Base-by-base conservation (phyloP, 1,284 basidiomycete genomes). In the Thelephora terrestris region DNA sequence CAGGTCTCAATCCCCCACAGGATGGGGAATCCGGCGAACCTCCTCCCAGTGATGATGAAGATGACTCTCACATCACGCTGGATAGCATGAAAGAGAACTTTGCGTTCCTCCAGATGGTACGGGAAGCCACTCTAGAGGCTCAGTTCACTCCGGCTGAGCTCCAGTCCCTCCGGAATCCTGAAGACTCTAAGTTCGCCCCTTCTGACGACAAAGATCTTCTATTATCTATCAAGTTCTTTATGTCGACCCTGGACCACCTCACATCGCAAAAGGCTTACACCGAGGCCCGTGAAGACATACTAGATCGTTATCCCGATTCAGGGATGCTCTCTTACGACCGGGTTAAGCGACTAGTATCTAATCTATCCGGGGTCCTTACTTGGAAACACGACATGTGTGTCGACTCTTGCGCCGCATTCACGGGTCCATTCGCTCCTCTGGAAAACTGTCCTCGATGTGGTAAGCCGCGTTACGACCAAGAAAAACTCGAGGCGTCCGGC, bases 311-410 rank as follows among this genome's bases (percentile, higher is more conserved):
- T 10, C 60, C 57, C 2, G 52, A 59, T 1, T 20, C 34, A 12
- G 27, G 54, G 0, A 47, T 67, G 7, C 56, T 62, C 1, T 59
- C 62, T 0, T 60, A 58, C 37, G 47, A 59, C 42, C 23, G 45
- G 6, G 52, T 65, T 39, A 58, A 64, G 38, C 42, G 47, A 5
- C 46, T 42, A 3, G 46, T 63, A 2, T 47, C 37, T 6, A 45
- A 61, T 0, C 37, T 63, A 24, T 62, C 45, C 14, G 61, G 64
- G 5, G 50, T 67, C 16, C 9, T 37, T 7, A 40, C 58, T 2
- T 45, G 66, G 5, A 21, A 37, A 1, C 36, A 51, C 23, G 57
- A 67, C 46, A 66, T 66, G 64, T 67, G 64, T 46, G 36, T 57
- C 24, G 55, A 62, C 14, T 51, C 55, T 10, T 66, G 64, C 40